phyloP scores from a whole-genome alignment of 2,329 filamentous ascomycete genomes.

The Alternaria angustiovoidea region DNA sequence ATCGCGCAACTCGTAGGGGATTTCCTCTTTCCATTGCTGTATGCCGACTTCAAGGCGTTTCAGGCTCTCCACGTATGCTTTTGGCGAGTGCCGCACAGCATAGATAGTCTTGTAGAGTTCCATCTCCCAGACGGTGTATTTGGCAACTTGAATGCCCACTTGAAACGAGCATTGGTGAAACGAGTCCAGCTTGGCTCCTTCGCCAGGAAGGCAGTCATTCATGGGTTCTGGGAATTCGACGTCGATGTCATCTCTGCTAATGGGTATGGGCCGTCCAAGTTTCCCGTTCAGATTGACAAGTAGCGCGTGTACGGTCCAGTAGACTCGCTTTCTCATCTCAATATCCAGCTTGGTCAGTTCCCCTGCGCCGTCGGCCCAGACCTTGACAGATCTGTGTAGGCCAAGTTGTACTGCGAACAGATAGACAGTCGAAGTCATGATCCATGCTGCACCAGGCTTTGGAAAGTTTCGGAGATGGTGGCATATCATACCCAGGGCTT shows the following conservation, averaged over 20 bases:
- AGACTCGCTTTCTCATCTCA: conserved; percentile 79
- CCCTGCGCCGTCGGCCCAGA: conserved; percentile 57
- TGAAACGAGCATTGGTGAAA: conserved; percentile 71
- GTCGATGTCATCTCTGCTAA: conserved; percentile 78
- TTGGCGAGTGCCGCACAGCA: conserved; percentile 68
- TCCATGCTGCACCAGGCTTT: conserved; percentile 77
- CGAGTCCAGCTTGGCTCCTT: conserved; percentile 54
- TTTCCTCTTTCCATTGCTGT: conserved; percentile 67
- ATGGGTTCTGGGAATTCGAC: conserved; percentile 77
- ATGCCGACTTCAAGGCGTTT: conserved; percentile 71
- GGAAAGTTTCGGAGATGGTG: conserved; percentile 78
- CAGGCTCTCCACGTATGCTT: conserved; percentile 70
- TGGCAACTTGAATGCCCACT: conserved; percentile 71
- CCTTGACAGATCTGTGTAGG: conserved; percentile 74
- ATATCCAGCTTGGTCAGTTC: conserved; percentile 67
- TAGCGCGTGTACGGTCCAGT: conserved; percentile 75
- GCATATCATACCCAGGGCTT: conserved; percentile 76
- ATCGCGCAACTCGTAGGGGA: conserved; percentile 69
- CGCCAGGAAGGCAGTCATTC: conserved; percentile 73
- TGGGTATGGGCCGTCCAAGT: conserved; percentile 78
- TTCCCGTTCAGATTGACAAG: conserved; percentile 76
- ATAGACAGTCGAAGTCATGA: conserved; percentile 71
- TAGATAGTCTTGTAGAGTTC: conserved; percentile 82
- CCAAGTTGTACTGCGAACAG: conserved; percentile 77
- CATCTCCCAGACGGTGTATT: conserved; percentile 71